Base-by-base conservation (phyloP, 305 asterid genomes). In the Petunia hybrid region DNA sequence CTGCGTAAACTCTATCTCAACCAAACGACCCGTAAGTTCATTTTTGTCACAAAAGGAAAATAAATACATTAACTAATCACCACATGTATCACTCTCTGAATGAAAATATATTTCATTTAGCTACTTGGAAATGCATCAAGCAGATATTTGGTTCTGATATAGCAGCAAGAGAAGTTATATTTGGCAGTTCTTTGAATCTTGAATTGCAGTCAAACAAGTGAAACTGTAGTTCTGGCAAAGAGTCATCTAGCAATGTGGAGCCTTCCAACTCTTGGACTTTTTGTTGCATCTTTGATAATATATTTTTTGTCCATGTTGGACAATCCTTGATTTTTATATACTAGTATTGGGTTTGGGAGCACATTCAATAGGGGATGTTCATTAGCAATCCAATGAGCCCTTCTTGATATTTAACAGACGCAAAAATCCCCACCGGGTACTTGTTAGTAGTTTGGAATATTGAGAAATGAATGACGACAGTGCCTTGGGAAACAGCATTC, bases 51-150 rank as follows among this genome's bases (percentile, higher is more conserved):
- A 71, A 71, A 5, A 43, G 61, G 39, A 8, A 6, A 3, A 22
- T 22, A 2, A 14, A 51, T 51, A 2, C 57, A 51, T 51, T 14
- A 51, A 10, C 57, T 9, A 3, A 51, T 8, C 13, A 9, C 57
- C 10, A 14, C 57, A 51, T 46, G 12, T 46, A 7, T 8, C 53
- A 3, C 8, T 46, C 8, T 46, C 53, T 46, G 8, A 46, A 46
- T 45, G 9, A 46, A 22, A 71, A 71, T 71, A 35, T 35, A 51
- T 73, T 73, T 61, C 60, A 70, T 71, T 46, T 48, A 31, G 42
- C 31, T 31, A 6, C 43, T 71, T 31, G 77, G 48, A 31, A 46
- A 45, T 70, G 43, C 35, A 12, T 13, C 8, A 35, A 39, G 2
- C 13, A 48, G 78, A 12, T 12, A 48, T 48, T 6, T 71, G 13